Evolutionary conservation across 169 alveolate genomes (phyloP), one percentile per base, ranked within the genome.

Genomic region (Plasmodium malariae): DNA sequence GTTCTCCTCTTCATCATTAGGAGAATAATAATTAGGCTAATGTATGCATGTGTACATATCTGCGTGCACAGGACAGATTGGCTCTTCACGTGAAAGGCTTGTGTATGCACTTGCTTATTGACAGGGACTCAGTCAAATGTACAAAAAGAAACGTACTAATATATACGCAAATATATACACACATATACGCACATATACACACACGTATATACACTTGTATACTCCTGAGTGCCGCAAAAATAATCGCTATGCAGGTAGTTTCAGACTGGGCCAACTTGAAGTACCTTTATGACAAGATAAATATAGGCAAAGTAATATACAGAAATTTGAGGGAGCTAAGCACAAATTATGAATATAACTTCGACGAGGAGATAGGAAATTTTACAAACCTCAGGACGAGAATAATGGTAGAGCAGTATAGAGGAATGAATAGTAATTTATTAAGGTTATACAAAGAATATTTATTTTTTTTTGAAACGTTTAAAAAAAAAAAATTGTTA

Each of bases 381-480:
- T 67, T 83, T 37, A 36, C 67, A 14, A 83, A 55, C 11, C 1
- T 83, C 9, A 57, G 91, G 43, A 72, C 67, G 9, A 11, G 34
- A 12, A 83, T 83, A 54, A 24, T 83, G 9, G 40, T 28, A 19
- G 72, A 67, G 59, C 91, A 83, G 17, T 34, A 26, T 3, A 83
- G 68, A 26, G 91, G 80, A 3, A 0, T 55, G 7, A 60, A 43
- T 32, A 45, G 1, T 12, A 65, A 57, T 11, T 68, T 83, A 34
- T 59, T 83, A 83, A 83, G 54, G 17, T 68, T 83, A 60, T 83
- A 83, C 59, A 83, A 83, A 48, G 91, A 83, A 59, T 83, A 83
- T 83, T 83, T 83, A 83, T 83, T 83, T 83, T 83, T 54, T 71
- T 83, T 83, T 30, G 91, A 83, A 37, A 83, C 85, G 5, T 83